A percentile compares a stretch with the other conserved stretches of the same genome.
phyloP scores from a whole-genome alignment of 2,329 filamentous ascomycete species.

The Aspergillus ruber region DNA sequence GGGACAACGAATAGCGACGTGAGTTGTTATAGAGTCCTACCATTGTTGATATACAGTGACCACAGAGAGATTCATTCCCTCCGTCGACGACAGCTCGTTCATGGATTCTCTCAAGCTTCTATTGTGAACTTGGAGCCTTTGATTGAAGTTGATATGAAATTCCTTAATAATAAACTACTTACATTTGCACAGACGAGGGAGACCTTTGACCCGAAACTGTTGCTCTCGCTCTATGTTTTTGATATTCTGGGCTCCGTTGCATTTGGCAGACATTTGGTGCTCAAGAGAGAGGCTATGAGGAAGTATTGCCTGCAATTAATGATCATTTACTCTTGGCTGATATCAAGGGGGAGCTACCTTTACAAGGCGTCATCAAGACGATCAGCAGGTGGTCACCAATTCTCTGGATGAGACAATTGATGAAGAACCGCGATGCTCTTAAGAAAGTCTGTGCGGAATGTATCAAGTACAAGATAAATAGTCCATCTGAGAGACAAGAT shows the following conservation, averaged over 20 bases:
- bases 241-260: constrained; percentile 11
- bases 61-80: constrained; percentile 3
- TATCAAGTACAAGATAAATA: constrained; percentile 3
- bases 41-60: neutral
- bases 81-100: constrained; percentile 4
- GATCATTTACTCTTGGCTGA: constrained; percentile 3
- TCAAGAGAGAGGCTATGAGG: constrained; percentile 2
- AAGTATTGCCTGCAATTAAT: constrained; percentile 4
- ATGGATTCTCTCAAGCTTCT: constrained; percentile 6
- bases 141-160: constrained; percentile 3
- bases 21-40: neutral
- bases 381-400: constrained; percentile 2
- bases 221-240: constrained; percentile 17
- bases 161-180: neutral
- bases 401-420: constrained; percentile 3
- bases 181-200: constrained; percentile 1
- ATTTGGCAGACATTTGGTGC: constrained; percentile 17
- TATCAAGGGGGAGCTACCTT: constrained; percentile 4
- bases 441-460: constrained; percentile 3
- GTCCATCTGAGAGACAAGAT: neutral
- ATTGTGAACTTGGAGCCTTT: constrained; percentile 4
- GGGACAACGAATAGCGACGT: constrained; percentile 4
- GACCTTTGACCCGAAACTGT: constrained; percentile 26
- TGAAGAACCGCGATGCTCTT: constrained; percentile 4
- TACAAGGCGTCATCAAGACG: neutral